These are phyloP conservation scores for Globisporangium perplexum DNA, from an alignment of 352 stramenopile genomes.

Conservation along the genomic window DNA sequence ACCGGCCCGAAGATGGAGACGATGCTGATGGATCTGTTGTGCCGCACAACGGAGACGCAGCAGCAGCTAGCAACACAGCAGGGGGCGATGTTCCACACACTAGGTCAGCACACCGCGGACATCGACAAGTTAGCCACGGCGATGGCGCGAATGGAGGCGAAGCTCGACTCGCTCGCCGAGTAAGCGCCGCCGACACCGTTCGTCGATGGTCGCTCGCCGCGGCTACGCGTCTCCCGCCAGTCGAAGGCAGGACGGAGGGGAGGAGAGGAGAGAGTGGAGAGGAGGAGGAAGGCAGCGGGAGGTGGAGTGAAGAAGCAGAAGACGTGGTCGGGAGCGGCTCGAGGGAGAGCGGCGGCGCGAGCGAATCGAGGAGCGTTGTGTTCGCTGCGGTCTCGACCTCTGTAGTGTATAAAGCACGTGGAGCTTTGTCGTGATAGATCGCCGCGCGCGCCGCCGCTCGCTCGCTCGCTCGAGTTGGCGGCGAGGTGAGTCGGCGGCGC, in stretches of 20 bases:
- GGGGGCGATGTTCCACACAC: conserved; percentile 87
- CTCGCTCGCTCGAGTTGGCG: background rate
- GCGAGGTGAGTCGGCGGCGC: too few species aligned
- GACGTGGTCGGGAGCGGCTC: background rate
- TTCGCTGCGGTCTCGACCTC: conserved; percentile 7
- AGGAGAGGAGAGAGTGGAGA: background rate
- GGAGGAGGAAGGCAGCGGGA: background rate
- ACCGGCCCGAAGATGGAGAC: conserved; percentile 86
- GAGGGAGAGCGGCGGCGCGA: conserved; percentile 4
- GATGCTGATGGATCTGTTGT: conserved; percentile 88
- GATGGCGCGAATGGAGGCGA: conserved; percentile 87
- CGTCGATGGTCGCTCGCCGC: background rate
- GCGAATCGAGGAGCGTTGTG: conserved; percentile 28
- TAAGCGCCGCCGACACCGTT: conserved; percentile 27
- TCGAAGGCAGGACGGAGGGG: background rate
- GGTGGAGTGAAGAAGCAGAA: background rate
- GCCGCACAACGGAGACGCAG: conserved; percentile 84
- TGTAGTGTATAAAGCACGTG: background rate
- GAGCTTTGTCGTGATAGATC: background rate
- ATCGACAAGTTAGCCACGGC: conserved; percentile 84
- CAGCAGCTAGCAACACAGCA: conserved; percentile 89
- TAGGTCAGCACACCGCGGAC: conserved; percentile 86
- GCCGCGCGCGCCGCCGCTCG: background rate
- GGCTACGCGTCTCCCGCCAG: background rate
- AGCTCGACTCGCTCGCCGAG: conserved; percentile 80